Evolutionary conservation across 805 yeast species (phyloP), one percentile per base, ranked within the genome.

Genomic region (Wickerhamomyces alni): DNA sequence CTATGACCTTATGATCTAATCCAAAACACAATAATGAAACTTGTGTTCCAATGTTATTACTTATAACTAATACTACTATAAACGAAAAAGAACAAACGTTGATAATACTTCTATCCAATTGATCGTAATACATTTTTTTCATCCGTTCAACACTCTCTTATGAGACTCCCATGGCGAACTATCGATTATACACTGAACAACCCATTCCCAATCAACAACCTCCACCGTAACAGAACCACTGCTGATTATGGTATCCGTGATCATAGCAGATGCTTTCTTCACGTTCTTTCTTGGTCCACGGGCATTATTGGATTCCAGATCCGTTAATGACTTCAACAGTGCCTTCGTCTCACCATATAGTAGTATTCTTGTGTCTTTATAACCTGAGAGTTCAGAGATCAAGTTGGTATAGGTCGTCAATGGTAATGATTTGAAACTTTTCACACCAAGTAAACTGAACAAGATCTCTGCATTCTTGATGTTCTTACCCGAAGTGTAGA

Each of bases 141-240:
- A 26, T 9, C 13, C 12, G 13, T 13, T 26, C n/a, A 26, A 13
- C 13, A 26, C 28, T 26, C 12, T 26, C n/a, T 11, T n/a, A 10
- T 6, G 5, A 8, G 58, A 46, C 10, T 32, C 36, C 63, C 62
- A 58, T 9, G 52, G 45, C 30, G 38, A 40, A 1, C 55, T 52
- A 35, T 58, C 57, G 21, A 79, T 76, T 13, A 76, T 65, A 58
- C 82, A 74, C 43, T 79, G 84, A 2, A 77, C 82, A 1, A 77
- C 65, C 85, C 85, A 79, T 51, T 79, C 84, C 83, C 82, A 77
- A 49, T 71, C 63, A 10, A 77, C 61, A 4, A 72, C 30, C 47
- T 61, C 52, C 32, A 59, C 29, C n/a, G 21, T 37, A 24, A 41
- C 17, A n/a, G 33, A 8, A 6, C 29, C 17, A 12, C 11, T 5